phyloP scores from a whole-genome alignment of 2,329 filamentous ascomycete genomes.

The Calonectria multiphialidica region DNA sequence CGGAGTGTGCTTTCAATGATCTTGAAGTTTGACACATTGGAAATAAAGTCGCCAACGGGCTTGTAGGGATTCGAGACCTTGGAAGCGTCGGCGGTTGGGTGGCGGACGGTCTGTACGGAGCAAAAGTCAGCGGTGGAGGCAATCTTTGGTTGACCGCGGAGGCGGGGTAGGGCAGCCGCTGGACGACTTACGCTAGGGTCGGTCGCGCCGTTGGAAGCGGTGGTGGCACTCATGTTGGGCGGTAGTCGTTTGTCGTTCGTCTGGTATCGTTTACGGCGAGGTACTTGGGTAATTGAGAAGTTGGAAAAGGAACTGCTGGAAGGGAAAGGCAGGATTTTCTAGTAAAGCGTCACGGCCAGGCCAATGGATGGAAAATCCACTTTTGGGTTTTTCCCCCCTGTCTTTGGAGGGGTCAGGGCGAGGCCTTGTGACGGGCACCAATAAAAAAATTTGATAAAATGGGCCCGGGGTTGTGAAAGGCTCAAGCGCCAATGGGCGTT shows the following conservation, averaged over 20 bases:
- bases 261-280: neutral
- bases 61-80: conserved; percentile 26
- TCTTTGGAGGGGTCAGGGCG: neutral
- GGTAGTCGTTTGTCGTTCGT: neutral
- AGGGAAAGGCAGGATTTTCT: neutral
- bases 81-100: conserved; percentile 16
- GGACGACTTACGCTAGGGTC: neutral
- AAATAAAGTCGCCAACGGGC: conserved; percentile 33
- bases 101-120: neutral
- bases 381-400: neutral
- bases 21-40: conserved; percentile 37
- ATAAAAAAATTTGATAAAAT: neutral
- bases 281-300: neutral
- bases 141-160: neutral
- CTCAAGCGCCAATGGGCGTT: neutral
- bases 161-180: neutral
- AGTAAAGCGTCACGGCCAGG: neutral
- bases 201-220: neutral
- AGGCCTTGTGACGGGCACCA: neutral
- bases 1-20: conserved; percentile 26
- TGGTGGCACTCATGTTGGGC: neutral
- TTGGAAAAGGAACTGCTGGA: neutral
- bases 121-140: neutral
- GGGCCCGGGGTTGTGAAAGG: neutral
- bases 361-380: neutral